Evolutionary conservation across 345 rosid genomes (phyloP).

Genomic region (Brassica cretica): DNA sequence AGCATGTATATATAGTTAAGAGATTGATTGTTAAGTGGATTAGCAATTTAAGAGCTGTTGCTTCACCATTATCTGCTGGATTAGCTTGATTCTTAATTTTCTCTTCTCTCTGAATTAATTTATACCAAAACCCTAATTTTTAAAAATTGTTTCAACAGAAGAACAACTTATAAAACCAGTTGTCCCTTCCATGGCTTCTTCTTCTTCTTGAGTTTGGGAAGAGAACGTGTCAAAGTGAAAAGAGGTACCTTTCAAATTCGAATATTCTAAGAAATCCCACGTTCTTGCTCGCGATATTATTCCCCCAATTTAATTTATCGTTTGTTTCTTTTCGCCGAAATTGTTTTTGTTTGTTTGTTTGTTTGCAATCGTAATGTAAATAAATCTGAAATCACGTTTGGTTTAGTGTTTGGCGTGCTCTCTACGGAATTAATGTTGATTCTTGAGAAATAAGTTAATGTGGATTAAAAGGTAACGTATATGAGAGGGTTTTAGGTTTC

Average conservation of each 20-base stretch:
- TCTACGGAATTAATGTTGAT: background rate
- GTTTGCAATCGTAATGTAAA: background rate
- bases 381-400: slow-evolving; percentile 15
- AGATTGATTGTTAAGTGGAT: background rate
- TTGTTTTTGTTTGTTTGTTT: background rate
- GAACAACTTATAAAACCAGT: background rate
- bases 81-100: background rate
- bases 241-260: slow-evolving; percentile 21
- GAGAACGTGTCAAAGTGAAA: slow-evolving; percentile 29
- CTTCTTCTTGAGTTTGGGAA: slow-evolving; percentile 7
- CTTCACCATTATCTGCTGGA: slow-evolving; percentile 1
- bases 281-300: slow-evolving; percentile 33
- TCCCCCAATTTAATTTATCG: background rate
- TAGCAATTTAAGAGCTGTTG: background rate
- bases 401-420: slow-evolving; percentile 28
- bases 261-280: slow-evolving; percentile 6
- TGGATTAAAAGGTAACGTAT: slow-evolving; percentile 36
- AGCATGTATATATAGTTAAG: background rate
- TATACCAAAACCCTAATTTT: slow-evolving; percentile 25
- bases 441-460: slow-evolving; percentile 1
- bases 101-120: slow-evolving; percentile 9
- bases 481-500: slow-evolving; percentile 26
- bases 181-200: slow-evolving; percentile 1
- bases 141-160: slow-evolving; percentile 28
- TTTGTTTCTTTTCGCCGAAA: background rate